phyloP scores from a whole-genome alignment of 2,329 filamentous ascomycete species.

The Fusarium agapanthi region DNA sequence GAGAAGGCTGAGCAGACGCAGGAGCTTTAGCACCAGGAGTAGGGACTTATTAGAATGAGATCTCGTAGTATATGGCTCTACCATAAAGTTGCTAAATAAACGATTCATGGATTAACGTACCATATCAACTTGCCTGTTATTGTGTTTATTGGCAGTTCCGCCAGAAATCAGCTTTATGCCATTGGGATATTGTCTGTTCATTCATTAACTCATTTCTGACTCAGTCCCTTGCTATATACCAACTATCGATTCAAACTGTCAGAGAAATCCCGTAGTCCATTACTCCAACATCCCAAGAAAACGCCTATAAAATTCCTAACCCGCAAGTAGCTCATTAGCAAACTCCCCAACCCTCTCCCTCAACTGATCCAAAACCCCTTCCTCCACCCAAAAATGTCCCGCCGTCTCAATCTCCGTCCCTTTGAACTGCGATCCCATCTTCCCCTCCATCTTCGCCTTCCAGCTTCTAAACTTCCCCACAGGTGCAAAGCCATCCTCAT shows the following conservation, averaged over 20 bases:
- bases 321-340: slow-evolving; percentile 33
- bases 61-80: not conserved
- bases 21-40: slow-evolving; percentile 18
- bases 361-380: slow-evolving; percentile 53
- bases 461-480: slow-evolving; percentile 72
- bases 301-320: not conserved
- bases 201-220: not conserved
- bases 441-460: slow-evolving; percentile 62
- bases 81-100: not conserved
- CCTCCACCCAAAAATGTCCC: slow-evolving; percentile 71
- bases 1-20: slow-evolving; percentile 23
- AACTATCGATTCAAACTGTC: too few species aligned
- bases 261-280: not conserved
- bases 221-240: not conserved
- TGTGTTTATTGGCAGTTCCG: rapidly evolving
- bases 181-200: not conserved
- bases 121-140: not conserved
- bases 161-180: rapidly evolving
- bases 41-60: not conserved
- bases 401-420: slow-evolving; percentile 60
- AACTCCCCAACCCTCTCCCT: slow-evolving; percentile 40
- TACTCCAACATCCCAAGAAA: not conserved
- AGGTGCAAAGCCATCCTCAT: slow-evolving; percentile 77
- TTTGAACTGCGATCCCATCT: slow-evolving; percentile 55
- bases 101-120: not conserved